Conservation (phyloP, 768 basidiomycete species). For the Mycena sanguinolenta region DNA sequence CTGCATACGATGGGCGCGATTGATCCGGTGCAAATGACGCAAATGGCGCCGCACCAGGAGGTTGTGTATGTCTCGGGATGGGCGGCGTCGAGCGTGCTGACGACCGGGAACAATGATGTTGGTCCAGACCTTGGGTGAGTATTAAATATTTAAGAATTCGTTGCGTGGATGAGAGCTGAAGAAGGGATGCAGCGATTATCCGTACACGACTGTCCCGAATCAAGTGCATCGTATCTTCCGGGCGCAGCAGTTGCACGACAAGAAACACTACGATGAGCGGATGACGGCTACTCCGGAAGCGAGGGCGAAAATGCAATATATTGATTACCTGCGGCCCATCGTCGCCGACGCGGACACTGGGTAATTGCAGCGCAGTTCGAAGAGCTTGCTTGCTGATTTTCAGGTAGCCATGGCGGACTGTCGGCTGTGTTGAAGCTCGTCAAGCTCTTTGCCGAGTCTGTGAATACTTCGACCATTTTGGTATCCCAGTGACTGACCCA, state of each 20-base stretch:
- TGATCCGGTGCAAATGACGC: slow-evolving; percentile 95
- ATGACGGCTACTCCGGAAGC: slow-evolving; percentile 73
- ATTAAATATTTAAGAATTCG: slow-evolving; percentile 36
- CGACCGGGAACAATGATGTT: slow-evolving; percentile 92
- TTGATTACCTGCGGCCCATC: slow-evolving; percentile 93
- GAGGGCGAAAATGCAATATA: slow-evolving; percentile 78
- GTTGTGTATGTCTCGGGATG: slow-evolving; percentile 94
- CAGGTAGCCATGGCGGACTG: slow-evolving; percentile 86
- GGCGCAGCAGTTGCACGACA: slow-evolving; percentile 93
- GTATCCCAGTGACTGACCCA: neutral
- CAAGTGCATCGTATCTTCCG: slow-evolving; percentile 94
- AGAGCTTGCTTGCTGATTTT: slow-evolving; percentile 29
- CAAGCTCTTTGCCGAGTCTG: slow-evolving; percentile 95
- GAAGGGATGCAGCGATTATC: slow-evolving; percentile 82
- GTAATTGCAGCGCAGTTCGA: slow-evolving; percentile 43
- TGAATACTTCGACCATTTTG: slow-evolving; percentile 46
- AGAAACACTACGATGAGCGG: slow-evolving; percentile 92
- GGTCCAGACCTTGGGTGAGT: slow-evolving; percentile 92
- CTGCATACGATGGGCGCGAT: slow-evolving; percentile 95
- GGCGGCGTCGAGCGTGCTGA: slow-evolving; percentile 88
- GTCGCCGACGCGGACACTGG: slow-evolving; percentile 97
- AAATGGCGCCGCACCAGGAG: slow-evolving; percentile 90
- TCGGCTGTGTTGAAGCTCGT: slow-evolving; percentile 95
- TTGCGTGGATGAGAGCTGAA: neutral
- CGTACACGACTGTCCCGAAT: slow-evolving; percentile 96